Conservation (phyloP, 2,329 filamentous ascomycete genomes). For the Sodiomyces alkalinus region DNA sequence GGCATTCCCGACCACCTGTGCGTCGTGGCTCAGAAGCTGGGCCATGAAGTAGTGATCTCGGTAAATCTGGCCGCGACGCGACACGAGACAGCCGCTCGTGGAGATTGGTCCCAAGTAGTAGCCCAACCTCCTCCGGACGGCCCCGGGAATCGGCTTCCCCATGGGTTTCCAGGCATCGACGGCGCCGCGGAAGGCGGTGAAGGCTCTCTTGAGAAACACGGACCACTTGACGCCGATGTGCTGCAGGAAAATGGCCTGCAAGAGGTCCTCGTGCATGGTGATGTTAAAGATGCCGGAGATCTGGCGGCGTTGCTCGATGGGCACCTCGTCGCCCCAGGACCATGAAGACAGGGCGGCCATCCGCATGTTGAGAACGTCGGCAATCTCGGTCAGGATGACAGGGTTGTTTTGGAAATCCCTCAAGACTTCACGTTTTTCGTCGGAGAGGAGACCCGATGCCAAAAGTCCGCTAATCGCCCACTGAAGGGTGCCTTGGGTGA, state of each 20-base stretch:
- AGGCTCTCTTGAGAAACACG: constrained; percentile 22
- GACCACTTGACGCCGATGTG: constrained; percentile 33
- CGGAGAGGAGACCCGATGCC: constrained; percentile 25
- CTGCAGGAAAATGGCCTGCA: constrained; percentile 35
- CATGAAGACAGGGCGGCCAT: constrained; percentile 26
- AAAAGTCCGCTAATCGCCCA: constrained; percentile 27
- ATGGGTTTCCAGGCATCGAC: constrained; percentile 22
- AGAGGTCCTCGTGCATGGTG: constrained; percentile 35
- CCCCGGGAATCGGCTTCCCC: constrained; percentile 13
- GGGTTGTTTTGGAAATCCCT: constrained; percentile 25
- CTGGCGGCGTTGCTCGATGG: constrained; percentile 27
- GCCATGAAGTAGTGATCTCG: constrained; percentile 28
- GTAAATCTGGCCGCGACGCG: constrained; percentile 16
- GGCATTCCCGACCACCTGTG: constrained; percentile 8
- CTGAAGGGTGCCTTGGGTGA: constrained; percentile 17
- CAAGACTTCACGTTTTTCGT: constrained; percentile 25
- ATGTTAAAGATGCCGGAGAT: constrained; percentile 32
- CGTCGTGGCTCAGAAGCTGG: constrained; percentile 19
- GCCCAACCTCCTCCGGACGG: constrained; percentile 13
- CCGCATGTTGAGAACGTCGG: constrained; percentile 37
- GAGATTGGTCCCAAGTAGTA: constrained; percentile 21
- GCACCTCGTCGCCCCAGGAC: constrained; percentile 28
- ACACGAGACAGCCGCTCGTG: constrained; percentile 14
- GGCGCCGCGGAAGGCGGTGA: constrained; percentile 16
- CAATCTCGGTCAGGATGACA: constrained; percentile 29